Base-by-base conservation (phyloP, 345 rosid genomes). In the Salix dunnii region DNA sequence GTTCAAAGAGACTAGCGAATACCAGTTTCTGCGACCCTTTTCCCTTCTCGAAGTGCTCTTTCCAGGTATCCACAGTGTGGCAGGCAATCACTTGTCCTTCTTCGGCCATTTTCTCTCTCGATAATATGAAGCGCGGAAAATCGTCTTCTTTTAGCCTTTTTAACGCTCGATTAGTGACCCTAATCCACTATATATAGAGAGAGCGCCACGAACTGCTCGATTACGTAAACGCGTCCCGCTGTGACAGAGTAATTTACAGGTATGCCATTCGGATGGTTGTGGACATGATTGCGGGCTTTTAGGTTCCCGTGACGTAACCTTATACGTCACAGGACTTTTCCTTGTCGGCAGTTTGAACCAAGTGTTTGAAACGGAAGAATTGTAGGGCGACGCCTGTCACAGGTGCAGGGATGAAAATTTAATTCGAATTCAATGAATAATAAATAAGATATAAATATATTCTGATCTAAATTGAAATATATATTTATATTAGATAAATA, bases 31-130 rank as follows among this genome's bases (percentile, higher is more conserved):
- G 68, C 35, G 79, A n/a, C 25, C 67, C 73, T 4, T 62, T 23
- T 25, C 68, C 82, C 76, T 75, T 72, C 51, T 75, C 33, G 18
- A 84, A 68, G 18, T 77, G 79, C 76, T 75, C 83, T 17, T 20
- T 68, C 87, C 87, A 85, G 53, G 49, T 48, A 25, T 85, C 78
- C n/a, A 77, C 75, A 30, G 68, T 79, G 71, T 82, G 85, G 83
- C 83, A 79, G 68, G 79, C 66, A 74, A 79, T 62, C 33, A 85
- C 80, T 42, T 73, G 82, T 67, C 83, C 83, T 14, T 58, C 84
- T 58, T 77, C 84, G 63, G 81, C 84, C 85, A 70, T 77, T 64
- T 43, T 58, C 46, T n/a, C 21, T 27, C 63, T 4, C 8, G n/a
- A 23, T 6, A 2, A 1, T 1, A 2, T 38, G 71, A 36, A 43